Evolutionary conservation across 768 basidiomycete species (phyloP).

Genomic region (Arthromyces matolae): DNA sequence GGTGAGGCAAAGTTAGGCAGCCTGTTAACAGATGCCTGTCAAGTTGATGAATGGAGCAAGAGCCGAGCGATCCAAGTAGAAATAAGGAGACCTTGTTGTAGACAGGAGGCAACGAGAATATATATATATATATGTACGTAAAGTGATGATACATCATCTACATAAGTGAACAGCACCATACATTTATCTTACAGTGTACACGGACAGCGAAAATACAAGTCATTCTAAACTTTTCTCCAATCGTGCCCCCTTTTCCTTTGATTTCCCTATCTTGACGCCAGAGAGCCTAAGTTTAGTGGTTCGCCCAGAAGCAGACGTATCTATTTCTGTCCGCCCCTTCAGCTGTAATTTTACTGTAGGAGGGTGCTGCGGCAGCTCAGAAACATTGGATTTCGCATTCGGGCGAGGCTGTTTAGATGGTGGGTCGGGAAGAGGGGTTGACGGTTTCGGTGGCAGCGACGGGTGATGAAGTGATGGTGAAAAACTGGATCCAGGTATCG

Average conservation of each 20-base stretch:
- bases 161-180: too few relatives aligned
- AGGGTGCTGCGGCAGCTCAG: slow-evolving; percentile 26
- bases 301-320: slow-evolving; percentile 2
- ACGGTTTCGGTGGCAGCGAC: slow-evolving; percentile 43
- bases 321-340: slow-evolving; percentile 3
- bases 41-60: not conserved
- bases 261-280: slow-evolving; percentile 40
- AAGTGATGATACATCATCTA: too few relatives aligned
- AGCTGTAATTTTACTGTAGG: slow-evolving; percentile 10
- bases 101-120: not conserved
- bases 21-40: slow-evolving; percentile 7
- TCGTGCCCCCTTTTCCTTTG: slow-evolving; percentile 25
- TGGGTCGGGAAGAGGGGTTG: slow-evolving; percentile 25
- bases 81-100: too few relatives aligned
- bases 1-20: slow-evolving; percentile 4
- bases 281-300: slow-evolving; percentile 25
- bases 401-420: slow-evolving; percentile 8
- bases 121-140: too few relatives aligned
- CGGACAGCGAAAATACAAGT: not conserved
- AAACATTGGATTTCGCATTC: slow-evolving; percentile 15
- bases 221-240: slow-evolving; percentile 3
- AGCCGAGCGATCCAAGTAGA: not conserved
- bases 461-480: slow-evolving; percentile 25
- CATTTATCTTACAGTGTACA: not conserved
- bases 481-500: slow-evolving; percentile 12